Evolutionary conservation across 805 yeast genomes (phyloP).

Genomic region (Wickerhamiella nectarea): DNA sequence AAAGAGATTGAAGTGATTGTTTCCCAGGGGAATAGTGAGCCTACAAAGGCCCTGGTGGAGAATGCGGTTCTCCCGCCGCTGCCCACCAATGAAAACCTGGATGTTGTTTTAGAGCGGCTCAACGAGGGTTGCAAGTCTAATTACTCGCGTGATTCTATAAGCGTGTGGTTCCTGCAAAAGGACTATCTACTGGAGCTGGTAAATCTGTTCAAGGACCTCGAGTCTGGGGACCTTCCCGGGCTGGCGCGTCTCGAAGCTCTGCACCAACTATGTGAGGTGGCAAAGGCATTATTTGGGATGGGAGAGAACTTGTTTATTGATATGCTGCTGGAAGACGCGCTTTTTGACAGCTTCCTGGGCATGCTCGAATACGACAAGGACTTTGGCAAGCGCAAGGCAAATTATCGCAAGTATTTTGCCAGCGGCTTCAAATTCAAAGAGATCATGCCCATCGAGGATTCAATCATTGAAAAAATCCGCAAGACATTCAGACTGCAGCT

Average conservation of each 20-base stretch:
- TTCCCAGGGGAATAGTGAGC: constrained; percentile 31
- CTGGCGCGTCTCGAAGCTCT: constrained; percentile 40
- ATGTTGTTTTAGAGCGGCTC: constrained; percentile 40
- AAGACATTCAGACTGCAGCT: constrained; percentile 68
- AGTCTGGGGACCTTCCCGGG: constrained; percentile 29
- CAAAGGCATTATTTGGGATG: constrained; percentile 52
- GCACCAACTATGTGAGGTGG: constrained; percentile 54
- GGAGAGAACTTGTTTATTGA: constrained; percentile 56
- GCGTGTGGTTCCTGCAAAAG: constrained; percentile 39
- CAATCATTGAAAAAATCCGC: constrained; percentile 40
- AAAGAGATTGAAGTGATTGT: constrained; percentile 41
- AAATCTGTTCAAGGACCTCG: constrained; percentile 42
- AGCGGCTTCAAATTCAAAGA: constrained; percentile 53
- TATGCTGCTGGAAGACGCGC: constrained; percentile 38
- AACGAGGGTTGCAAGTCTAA: constrained; percentile 48
- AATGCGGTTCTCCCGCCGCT: constrained; percentile 58
- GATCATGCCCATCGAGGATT: constrained; percentile 49
- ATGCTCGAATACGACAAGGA: constrained; percentile 81
- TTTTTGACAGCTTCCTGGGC: constrained; percentile 51
- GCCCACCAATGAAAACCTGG: constrained; percentile 40
- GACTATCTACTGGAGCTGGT: constrained; percentile 43
- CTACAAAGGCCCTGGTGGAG: constrained; percentile 67
- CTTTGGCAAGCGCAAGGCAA: constrained; percentile 65
- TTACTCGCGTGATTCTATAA: constrained; percentile 48
- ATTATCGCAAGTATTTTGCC: constrained; percentile 52